Percentiles rank a stretch among this genome's conserved stretches.
Evolutionary conservation across 225 moss, liverwort and hornwort genomes (phyloP).

Genomic region (Thuidium tamariscinum): DNA sequence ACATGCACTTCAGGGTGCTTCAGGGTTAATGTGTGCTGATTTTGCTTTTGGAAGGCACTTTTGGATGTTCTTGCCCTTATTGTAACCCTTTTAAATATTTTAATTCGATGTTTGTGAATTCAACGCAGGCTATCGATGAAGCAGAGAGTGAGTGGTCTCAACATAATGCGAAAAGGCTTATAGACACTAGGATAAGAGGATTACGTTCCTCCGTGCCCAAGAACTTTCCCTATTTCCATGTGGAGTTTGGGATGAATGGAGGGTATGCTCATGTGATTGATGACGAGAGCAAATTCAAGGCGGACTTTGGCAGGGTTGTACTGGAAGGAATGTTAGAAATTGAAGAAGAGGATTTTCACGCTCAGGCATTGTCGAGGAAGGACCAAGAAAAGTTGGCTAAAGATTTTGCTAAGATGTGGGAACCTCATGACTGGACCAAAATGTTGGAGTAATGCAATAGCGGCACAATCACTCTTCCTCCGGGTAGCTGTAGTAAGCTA

Average conservation of each 20-base stretch:
- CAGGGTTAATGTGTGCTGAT: background rate
- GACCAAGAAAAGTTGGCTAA: constrained; percentile 60
- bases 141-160: constrained; percentile 99
- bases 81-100: background rate
- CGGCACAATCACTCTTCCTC: background rate
- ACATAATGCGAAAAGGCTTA: constrained; percentile 86
- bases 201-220: constrained; percentile 75
- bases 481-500: background rate
- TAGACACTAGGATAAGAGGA: constrained; percentile 73
- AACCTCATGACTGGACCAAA: constrained; percentile 95
- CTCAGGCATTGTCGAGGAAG: constrained; percentile 25
- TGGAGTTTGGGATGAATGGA: constrained; percentile 85
- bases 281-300: constrained; percentile 76
- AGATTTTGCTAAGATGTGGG: constrained; percentile 77
- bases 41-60: background rate
- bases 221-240: constrained; percentile 94
- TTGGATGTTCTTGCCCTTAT: background rate
- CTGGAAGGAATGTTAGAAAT: constrained; percentile 70
- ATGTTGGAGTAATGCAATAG: constrained; percentile 50
- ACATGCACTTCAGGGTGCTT: background rate
- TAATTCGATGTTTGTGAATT: background rate
- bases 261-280: constrained; percentile 99
- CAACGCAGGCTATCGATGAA: constrained; percentile 92
- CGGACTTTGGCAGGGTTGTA: constrained; percentile 68
- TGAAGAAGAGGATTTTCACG: constrained; percentile 48